Base-by-base conservation (phyloP, 1,284 basidiomycete genomes). In the Ceratobasidium sp. region DNA sequence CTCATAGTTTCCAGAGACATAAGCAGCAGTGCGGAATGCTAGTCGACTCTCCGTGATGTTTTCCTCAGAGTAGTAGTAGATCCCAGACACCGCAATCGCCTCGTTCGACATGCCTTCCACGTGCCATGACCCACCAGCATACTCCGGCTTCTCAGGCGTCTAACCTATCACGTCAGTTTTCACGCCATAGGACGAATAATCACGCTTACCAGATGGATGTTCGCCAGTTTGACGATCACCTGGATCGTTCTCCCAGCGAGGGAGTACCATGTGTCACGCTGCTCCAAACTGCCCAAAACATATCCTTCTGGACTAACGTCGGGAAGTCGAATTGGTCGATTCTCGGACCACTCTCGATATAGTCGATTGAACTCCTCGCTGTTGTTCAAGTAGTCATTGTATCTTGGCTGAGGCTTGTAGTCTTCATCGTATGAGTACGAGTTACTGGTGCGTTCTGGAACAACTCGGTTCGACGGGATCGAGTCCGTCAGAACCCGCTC, bases 401-500 rank as follows among this genome's bases (percentile, higher is more conserved):
- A 58, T 26, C 73, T 37, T n/a, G 53, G 60, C 26, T 20, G 23
- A 15, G 58, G 31, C 20, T 35, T 35, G 7, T 69, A 45, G 26
- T 61, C 54, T 15, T 76, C 45, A 0, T 51, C 53, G 26, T 49
- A 60, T 0, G 20, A 1, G 47, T 63, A 60, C 1, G 8, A 35
- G 17, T 54, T 64, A 3, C 0, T 17, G 20, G 49, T 66, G 3
- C 61, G 45, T n/a, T 13, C 28, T 5, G 42, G 35, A 17, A 31
- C 23, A 20, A 39, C 49, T 23, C 47, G 15, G 11, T 51, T 35
- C 31, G 13, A 26, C n/a, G 53, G 71, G 17, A 31, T 39, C 37
- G 89, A 64, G 78, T 89, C 88, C 0, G 88, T 88, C 10, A 90
- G 83, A 13, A 86, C 83, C 69, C 86, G 86, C 76, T 89, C 88